Base-by-base conservation (phyloP, 2,329 filamentous ascomycete species). In the Penicillium sp. region DNA sequence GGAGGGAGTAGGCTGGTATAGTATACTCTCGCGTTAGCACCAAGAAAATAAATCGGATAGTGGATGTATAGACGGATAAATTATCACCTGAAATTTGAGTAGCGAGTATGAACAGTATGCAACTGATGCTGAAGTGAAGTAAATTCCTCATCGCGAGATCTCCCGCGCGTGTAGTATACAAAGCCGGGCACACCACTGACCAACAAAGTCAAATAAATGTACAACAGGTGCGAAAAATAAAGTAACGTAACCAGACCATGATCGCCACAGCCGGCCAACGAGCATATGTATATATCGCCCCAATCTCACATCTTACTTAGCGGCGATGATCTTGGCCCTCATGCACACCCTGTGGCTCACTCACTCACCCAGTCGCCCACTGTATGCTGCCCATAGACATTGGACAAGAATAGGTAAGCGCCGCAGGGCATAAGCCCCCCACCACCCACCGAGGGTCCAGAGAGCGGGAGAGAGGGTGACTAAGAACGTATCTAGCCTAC, bases 1-100 rank as follows among this genome's bases (percentile, higher is more conserved):
- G 56, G 4, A 60, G 35, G 13, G 63, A 65, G 31, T 63, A 55
- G 13, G 48, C 54, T 62, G 47, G 21, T 26, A 15, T 9, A 11
- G 47, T 17, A 15, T 50, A 50, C 17, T 13, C 8, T 26, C 17
- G 45, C n/a, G n/a, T 47, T 30, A 7, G 29, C 13, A 15, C 21
- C 21, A 21, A 21, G 21, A 21, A 21, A 21, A 38, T 13, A 13
- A 38, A 38, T 38, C 15, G 35, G 35, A 13, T 11, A 38, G 35
- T 15, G 11, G 11, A 13, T 5, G 6, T 15, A 15, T 5, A 41
- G 5, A 15, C 11, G 35, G 15, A 15, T 2, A 5, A 13, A 4
- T 41, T 11, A 8, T 3, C 15, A 41, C 35, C 35, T 11, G 35
- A 41, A 41, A 41, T 15, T 5, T 41, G 35, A 11, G 11, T 5